Base-by-base conservation (phyloP, 2,329 filamentous ascomycete species). In the Penicillium digitatum region DNA sequence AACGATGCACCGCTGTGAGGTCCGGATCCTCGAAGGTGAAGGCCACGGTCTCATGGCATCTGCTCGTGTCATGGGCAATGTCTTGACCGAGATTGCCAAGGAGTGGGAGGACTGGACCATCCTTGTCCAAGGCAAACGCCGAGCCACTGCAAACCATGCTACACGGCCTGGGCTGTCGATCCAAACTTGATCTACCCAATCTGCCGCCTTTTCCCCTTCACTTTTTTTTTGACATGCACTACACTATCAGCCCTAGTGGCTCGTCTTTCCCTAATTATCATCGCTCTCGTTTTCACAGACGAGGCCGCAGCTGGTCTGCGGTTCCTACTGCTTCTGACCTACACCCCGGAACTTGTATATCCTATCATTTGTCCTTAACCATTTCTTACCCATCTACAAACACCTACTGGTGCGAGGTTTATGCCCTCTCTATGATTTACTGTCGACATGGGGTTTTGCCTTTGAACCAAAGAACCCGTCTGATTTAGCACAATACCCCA, bases 11-110 rank as follows among this genome's bases (percentile, higher is more conserved):
- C 82, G 89, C 45, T 97, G 93, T 72, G 94, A 97, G 71, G 90
- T 99, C 14, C 81, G 93, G 5, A 85, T 97, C 5, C 79, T 99
- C 3, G 89, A 95, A 62, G 90, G 89, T 6, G 93, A 99, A 72
- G 90, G 92, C 3, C 94, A 99, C 69, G 93, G 94, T 0, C 78
- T 99, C 24, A 99, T 99, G 94, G 94, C 94, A 0, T 95, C 88
- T 62, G 92, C 94, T 0, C 79, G 80, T 14, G 93, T 97, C 42
- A 99, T 99, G 94, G 89, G 90, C 40, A 86, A 87, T 20, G 88
- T 97, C n/a, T 77, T 99, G 34, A 93, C 90, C 73, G 94, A 99
- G 76, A 95, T 99, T 67, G 88, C 89, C 49, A 86, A 86, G 62
- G 94, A 97, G 72, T 97, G 93, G 93, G 88, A 92, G 62, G 89